Evolutionary conservation across 495 filamentous ascomycete species (phyloP).

Genomic region (Penicillium salamii): DNA sequence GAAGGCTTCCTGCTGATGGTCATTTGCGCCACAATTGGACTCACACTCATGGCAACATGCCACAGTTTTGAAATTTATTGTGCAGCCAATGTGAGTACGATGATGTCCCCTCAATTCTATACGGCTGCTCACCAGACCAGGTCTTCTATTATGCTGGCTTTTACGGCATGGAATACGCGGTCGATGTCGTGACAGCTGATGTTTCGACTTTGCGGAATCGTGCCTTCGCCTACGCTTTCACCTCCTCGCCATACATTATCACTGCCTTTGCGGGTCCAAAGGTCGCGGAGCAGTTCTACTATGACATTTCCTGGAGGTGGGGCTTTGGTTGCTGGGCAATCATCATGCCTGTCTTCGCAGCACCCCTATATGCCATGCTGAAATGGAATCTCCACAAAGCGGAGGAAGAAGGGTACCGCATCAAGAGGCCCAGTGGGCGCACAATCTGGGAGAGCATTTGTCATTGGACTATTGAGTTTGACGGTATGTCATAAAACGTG

Average conservation of each 20-base stretch:
- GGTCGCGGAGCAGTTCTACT: constrained; percentile 41
- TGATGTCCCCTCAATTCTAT: too few relatives aligned
- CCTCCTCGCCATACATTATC: constrained; percentile 56
- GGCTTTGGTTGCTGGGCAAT: constrained; percentile 57
- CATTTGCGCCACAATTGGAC: constrained; percentile 28
- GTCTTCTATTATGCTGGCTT: constrained; percentile 48
- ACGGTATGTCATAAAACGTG: constrained; percentile 7
- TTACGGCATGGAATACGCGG: constrained; percentile 50
- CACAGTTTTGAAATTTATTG: constrained; percentile 43
- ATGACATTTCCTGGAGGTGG: constrained; percentile 53
- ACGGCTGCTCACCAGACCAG: constrained; percentile 7
- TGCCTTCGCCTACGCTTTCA: constrained; percentile 52
- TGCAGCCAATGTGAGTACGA: constrained; percentile 27
- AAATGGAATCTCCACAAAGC: constrained; percentile 51
- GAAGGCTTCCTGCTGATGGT: constrained; percentile 46
- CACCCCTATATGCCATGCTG: constrained; percentile 43
- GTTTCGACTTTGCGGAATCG: constrained; percentile 55
- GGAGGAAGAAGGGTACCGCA: constrained; percentile 31
- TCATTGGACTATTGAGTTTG: constrained; percentile 19
- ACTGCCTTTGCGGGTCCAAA: constrained; percentile 51
- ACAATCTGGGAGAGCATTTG: constrained; percentile 13
- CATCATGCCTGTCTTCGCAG: constrained; percentile 48
- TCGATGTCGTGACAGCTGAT: constrained; percentile 57
- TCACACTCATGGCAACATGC: constrained; percentile 48
- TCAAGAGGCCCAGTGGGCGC: constrained; percentile 22